Conservation (phyloP, 148 eudicot species). For the Mesembryanthemum crystallinum region DNA sequence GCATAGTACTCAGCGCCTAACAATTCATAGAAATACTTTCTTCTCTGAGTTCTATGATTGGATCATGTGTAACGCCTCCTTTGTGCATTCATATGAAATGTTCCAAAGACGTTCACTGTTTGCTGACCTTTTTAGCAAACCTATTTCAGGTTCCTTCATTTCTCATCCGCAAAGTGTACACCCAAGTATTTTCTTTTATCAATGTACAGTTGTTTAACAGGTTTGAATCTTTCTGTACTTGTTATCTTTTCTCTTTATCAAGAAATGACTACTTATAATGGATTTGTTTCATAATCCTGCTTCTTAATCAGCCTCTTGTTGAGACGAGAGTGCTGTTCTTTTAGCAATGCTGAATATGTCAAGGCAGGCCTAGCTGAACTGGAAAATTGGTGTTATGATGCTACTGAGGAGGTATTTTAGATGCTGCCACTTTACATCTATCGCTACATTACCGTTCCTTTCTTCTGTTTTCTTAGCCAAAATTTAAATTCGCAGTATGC, state of each 20-base stretch:
- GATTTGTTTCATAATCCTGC: constrained; percentile 17
- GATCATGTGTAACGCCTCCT: too few relatives aligned
- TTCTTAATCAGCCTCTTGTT: constrained; percentile 62
- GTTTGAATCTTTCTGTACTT: constrained; percentile 34
- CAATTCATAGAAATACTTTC: background rate
- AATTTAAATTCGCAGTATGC: constrained; percentile 49
- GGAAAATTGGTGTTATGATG: constrained; percentile 74
- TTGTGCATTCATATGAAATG: background rate
- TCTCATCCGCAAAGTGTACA: constrained; percentile 75
- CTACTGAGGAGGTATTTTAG: constrained; percentile 64
- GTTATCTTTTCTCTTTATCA: constrained; percentile 2
- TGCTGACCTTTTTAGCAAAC: constrained; percentile 2
- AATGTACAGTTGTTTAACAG: constrained; percentile 94
- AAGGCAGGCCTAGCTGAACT: constrained; percentile 75
- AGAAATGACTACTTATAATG: constrained; percentile 7
- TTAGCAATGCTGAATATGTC: constrained; percentile 77
- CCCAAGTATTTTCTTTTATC: constrained; percentile 80
- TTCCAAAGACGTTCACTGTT: background rate
- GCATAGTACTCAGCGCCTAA: background rate
- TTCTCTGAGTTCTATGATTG: background rate
- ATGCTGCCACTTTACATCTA: background rate
- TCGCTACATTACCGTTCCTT: background rate
- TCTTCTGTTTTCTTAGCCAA: constrained; percentile 23
- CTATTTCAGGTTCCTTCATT: constrained; percentile 79
- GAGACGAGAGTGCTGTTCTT: constrained; percentile 92